A percentile compares a stretch with the other conserved stretches of the same genome.
Evolutionary conservation across 2,329 filamentous ascomycete genomes (phyloP).

Genomic region (Hypoxylon sp.): DNA sequence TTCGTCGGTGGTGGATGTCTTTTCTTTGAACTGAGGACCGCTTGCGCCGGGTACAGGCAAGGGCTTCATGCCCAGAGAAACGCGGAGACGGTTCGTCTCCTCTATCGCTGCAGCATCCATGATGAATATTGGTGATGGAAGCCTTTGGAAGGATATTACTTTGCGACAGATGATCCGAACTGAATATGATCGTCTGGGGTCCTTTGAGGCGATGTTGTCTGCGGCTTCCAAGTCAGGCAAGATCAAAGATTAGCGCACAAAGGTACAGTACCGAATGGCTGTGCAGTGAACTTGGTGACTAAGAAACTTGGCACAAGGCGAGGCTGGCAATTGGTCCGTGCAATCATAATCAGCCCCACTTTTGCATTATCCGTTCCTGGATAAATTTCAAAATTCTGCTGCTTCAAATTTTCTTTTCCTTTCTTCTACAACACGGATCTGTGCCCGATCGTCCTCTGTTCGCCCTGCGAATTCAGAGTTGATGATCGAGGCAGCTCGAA

Average conservation of each 20-base stretch:
- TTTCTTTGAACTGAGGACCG: conserved; percentile 56
- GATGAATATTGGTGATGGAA: conserved; percentile 38
- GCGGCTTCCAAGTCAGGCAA: background rate
- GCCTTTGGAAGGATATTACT: background rate
- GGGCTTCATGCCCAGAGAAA: conserved; percentile 89
- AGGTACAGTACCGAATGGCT: background rate
- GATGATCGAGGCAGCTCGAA: conserved; percentile 87
- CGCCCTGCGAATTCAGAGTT: conserved; percentile 73
- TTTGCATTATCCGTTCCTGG: conserved; percentile 18
- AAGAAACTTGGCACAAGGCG: background rate
- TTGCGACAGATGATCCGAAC: background rate
- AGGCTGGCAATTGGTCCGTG: conserved; percentile 27
- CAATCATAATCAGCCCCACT: conserved; percentile 34
- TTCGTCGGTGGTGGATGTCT: conserved; percentile 58
- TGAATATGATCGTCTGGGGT: background rate
- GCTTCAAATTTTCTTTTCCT: conserved; percentile 54
- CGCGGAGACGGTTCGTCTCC: conserved; percentile 92
- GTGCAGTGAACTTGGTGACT: background rate
- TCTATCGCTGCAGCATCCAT: conserved; percentile 84
- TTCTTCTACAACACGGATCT: conserved; percentile 72
- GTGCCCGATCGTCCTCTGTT: conserved; percentile 85
- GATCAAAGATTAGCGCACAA: conserved; percentile 5
- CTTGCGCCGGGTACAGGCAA: conserved; percentile 82
- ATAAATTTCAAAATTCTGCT: conserved; percentile 55
- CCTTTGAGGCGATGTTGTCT: conserved; percentile 5